Percentiles rank a stretch among this genome's conserved stretches.
phyloP scores from a whole-genome alignment of 139 green algal genomes.

The Closterium sp. region DNA sequence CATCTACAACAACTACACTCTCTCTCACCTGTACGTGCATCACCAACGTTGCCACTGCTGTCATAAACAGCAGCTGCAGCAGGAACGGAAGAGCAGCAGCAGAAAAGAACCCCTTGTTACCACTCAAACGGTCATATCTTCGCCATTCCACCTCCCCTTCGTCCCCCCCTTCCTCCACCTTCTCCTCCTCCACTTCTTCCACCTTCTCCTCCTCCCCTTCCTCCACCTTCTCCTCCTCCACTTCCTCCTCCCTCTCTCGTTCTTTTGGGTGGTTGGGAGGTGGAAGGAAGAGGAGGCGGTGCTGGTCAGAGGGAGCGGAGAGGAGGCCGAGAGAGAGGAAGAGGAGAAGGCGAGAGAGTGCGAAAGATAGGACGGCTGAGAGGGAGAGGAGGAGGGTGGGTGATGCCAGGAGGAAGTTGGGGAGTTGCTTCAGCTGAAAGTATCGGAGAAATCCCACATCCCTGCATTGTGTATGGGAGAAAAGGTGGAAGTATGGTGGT shows the following conservation, averaged over 20 bases:
- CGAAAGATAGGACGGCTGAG: background rate
- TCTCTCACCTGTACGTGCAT: conserved; percentile 83
- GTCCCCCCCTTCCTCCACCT: background rate
- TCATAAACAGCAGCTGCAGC: conserved; percentile 73
- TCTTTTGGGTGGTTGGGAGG: too few species aligned
- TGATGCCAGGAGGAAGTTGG: conserved; percentile 77
- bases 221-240: too few species aligned
- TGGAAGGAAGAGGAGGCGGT: background rate
- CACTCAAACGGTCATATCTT: background rate
- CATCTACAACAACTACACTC: background rate
- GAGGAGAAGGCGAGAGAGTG: background rate
- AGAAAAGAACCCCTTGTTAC: conserved; percentile 27
- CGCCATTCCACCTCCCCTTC: background rate
- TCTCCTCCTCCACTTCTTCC: background rate
- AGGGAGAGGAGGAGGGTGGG: conserved; percentile 63
- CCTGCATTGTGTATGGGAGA: too few species aligned
- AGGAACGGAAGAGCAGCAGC: conserved; percentile 61
- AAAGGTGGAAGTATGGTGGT: too few species aligned
- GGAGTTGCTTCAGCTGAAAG: conserved; percentile 59
- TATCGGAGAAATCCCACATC: conserved; percentile 45
- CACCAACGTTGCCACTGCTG: conserved; percentile 57
- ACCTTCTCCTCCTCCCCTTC: background rate
- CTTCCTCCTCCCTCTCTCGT: too few species aligned
- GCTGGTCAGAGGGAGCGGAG: background rate
- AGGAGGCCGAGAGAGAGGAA: background rate